Evolutionary conservation across 164 flowering plant species (phyloP), one percentile per base, ranked within the genome.

Genomic region (Tinospora cordifolia): DNA sequence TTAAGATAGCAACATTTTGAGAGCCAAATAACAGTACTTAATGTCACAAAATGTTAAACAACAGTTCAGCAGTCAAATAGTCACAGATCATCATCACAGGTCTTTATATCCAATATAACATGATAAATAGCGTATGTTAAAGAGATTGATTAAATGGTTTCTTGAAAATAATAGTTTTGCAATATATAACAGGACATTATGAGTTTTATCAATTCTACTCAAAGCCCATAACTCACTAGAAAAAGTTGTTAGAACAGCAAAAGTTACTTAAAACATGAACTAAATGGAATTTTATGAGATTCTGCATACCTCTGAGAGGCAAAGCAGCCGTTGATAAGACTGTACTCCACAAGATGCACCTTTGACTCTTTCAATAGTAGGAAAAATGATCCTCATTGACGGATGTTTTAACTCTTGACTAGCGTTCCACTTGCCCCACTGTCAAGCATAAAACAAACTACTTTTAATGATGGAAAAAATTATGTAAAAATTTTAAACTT

Each of bases 351-450:
- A 69, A 49, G 68, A 44, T 21, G 90, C 82, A 74, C 62, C 82
- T 75, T 83, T 87, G 69, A 89, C 96, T 77, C 88, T 83, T 59
- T 88, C 86, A 78, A 93, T 90, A 54, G 95, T 87, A 10, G 98
- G 97, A 59, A 86, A 90, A 44, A 89, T 39, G 46, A 93, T 87
- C 71, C 76, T 81, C 70, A 93, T 81, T 38, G 97, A 93, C 36
- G 98, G 97, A 36, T 75, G 81, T 76, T 70, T 82, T 60, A 73
- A 65, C 77, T 93, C 98, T 79, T 88, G 86, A 75, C 82, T 86
- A 11, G 88, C 82, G 84, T 71, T 90, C 98, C 98, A 93, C 74
- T 84, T 73, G 57, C 93, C 95, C 97, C 98, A 93, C 98, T 93
- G 86, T 64, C 65, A 79, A 74, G 40, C 26, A 81, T 58, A 60